Percentiles rank a stretch among this genome's conserved stretches.
These are phyloP conservation scores for Candida golubevii DNA, from an alignment of 805 yeast genomes.

Conservation along the genomic window DNA sequence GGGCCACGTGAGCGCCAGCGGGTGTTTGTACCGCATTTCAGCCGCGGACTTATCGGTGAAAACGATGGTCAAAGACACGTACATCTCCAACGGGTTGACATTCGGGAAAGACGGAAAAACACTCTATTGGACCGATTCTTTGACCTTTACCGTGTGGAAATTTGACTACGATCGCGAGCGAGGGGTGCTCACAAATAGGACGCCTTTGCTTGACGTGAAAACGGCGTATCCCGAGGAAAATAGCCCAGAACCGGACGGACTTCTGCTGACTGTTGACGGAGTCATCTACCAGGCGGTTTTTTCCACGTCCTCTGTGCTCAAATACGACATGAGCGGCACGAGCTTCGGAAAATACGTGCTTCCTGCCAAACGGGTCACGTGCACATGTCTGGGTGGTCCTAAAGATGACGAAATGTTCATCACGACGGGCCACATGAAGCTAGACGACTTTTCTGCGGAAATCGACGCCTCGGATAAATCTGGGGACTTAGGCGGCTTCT, in stretches of 20 bases:
- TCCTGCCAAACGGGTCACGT: conserved; percentile 61
- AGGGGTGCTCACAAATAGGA: conserved; percentile 26
- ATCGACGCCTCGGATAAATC: conserved; percentile 21
- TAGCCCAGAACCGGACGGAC: conserved; percentile 75
- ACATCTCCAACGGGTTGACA: conserved; percentile 65
- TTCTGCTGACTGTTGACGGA: conserved; percentile 52
- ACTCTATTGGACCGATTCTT: conserved; percentile 41
- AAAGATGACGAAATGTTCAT: conserved; percentile 56
- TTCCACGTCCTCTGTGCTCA: conserved; percentile 53
- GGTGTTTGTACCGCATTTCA: conserved; percentile 40
- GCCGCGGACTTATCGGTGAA: conserved; percentile 28
- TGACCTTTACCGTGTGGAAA: conserved; percentile 31
- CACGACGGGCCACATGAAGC: conserved; percentile 57
- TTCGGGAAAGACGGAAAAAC: conserved; percentile 26
- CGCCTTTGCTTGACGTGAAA: conserved; percentile 20
- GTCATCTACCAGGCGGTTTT: conserved; percentile 65
- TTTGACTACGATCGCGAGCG: conserved; percentile 34
- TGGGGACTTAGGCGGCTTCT: conserved; percentile 59
- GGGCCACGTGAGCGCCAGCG: conserved; percentile 43
- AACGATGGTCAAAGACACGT: conserved; percentile 28
- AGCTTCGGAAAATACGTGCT: conserved; percentile 47
- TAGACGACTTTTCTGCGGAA: conserved; percentile 32
- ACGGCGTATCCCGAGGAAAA: conserved; percentile 18
- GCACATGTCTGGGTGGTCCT: conserved; percentile 58
- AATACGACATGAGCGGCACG: conserved; percentile 47